Conservation (phyloP, 106 monocot genomes). For the Dendrobium catenatum region DNA sequence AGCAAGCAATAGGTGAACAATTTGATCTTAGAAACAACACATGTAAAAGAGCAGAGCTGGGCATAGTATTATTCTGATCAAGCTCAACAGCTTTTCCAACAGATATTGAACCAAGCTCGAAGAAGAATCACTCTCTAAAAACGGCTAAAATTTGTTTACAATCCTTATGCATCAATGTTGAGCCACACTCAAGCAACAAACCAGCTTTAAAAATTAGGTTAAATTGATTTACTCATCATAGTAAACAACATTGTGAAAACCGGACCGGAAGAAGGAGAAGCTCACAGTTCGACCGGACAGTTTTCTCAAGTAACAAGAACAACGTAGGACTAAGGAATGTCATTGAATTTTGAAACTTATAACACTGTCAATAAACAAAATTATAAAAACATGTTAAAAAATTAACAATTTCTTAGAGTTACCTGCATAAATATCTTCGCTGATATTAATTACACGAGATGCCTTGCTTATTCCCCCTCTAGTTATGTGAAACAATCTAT, state of each 20-base stretch:
- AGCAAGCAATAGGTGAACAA: background rate
- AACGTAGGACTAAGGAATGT: background rate
- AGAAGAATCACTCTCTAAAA: background rate
- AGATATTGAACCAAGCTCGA: background rate
- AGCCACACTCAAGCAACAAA: background rate
- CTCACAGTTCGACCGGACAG: too few relatives aligned
- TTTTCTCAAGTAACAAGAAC: background rate
- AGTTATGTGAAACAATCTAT: conserved; percentile 88
- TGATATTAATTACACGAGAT: conserved; percentile 94
- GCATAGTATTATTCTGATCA: background rate
- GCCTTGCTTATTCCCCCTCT: conserved; percentile 98
- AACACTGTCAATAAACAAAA: background rate
- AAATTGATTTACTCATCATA: too few relatives aligned
- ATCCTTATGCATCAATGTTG: background rate
- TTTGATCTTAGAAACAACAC: background rate
- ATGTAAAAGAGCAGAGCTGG: background rate
- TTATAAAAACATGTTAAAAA: background rate
- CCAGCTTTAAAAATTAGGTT: background rate
- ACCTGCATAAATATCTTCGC: conserved; percentile 98
- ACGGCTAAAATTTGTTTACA: background rate
- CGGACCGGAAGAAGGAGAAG: too few relatives aligned
- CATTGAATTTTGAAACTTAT: background rate
- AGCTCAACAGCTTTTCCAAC: background rate
- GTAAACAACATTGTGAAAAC: too few relatives aligned
- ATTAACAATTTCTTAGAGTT: background rate